Conservation (phyloP, 2,329 filamentous ascomycete species). For the Diaporthe citri region DNA sequence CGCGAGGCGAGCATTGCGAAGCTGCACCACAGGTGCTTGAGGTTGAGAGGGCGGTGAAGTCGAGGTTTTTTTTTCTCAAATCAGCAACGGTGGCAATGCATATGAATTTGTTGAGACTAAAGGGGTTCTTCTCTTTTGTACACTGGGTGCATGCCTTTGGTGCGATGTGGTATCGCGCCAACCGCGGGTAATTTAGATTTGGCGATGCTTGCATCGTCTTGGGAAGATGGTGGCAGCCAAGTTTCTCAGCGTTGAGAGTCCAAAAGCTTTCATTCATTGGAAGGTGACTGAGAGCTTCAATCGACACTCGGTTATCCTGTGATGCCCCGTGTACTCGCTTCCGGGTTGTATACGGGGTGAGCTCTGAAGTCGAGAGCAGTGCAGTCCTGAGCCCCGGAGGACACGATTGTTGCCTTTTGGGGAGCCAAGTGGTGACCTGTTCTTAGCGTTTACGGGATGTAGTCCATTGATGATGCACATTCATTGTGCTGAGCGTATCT, state of each 20-base stretch:
- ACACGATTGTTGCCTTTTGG: background rate
- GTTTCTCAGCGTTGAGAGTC: background rate
- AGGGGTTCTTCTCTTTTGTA: background rate
- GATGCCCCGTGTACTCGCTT: background rate
- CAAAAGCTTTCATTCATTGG: too few relatives aligned
- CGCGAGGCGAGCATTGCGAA: background rate
- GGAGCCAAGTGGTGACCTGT: too few relatives aligned
- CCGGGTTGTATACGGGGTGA: too few relatives aligned
- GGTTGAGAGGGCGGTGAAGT: slow-evolving; percentile 10
- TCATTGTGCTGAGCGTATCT: too few relatives aligned
- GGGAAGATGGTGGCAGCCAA: background rate
- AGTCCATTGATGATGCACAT: too few relatives aligned
- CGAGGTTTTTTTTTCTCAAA: background rate
- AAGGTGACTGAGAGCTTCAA: background rate
- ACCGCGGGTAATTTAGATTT: background rate
- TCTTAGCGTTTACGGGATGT: too few relatives aligned
- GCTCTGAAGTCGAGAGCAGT: background rate
- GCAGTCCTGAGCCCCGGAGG: background rate
- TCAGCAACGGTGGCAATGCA: background rate
- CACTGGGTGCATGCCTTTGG: background rate
- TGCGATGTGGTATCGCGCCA: background rate
- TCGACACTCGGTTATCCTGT: background rate
- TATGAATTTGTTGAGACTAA: background rate
- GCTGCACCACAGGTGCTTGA: background rate
- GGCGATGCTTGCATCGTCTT: background rate